These are phyloP conservation scores for Solanum hybrid DNA, from an alignment of 305 asterid species.

Conservation along the genomic window DNA sequence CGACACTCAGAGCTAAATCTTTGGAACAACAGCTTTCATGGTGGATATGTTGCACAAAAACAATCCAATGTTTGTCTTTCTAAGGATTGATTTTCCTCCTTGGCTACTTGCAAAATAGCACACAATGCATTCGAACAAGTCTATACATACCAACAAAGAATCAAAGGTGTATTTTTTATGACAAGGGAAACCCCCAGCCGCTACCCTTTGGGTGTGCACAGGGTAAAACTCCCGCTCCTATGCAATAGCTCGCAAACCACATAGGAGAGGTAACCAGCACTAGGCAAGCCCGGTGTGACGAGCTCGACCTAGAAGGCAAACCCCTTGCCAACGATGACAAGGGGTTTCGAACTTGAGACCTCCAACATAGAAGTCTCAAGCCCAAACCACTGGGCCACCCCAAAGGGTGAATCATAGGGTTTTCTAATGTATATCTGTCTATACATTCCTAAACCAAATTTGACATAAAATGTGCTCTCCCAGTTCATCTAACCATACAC, in stretches of 20 bases:
- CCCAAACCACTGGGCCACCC: background rate
- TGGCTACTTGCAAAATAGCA: no score
- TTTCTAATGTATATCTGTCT: background rate
- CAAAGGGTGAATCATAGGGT: background rate
- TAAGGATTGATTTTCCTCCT: no score
- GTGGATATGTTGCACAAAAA: no score
- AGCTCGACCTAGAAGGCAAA: background rate
- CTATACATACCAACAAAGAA: no score
- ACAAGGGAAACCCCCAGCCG: no score
- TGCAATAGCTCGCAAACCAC: background rate
- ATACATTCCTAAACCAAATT: background rate
- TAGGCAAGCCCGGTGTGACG: background rate
- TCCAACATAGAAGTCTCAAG: background rate
- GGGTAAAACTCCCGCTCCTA: no score
- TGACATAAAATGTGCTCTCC: background rate
- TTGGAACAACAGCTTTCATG: no score
- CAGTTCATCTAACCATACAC: background rate
- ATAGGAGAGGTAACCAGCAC: background rate
- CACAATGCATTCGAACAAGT: no score
- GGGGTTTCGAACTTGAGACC: background rate
- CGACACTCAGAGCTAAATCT: no score
- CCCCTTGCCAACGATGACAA: background rate
- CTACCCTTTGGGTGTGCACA: no score
- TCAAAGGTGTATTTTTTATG: no score
- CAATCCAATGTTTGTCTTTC: no score